Evolutionary conservation across 148 eudicot genomes (phyloP).

Genomic region (Vaccinium macrocarpon): DNA sequence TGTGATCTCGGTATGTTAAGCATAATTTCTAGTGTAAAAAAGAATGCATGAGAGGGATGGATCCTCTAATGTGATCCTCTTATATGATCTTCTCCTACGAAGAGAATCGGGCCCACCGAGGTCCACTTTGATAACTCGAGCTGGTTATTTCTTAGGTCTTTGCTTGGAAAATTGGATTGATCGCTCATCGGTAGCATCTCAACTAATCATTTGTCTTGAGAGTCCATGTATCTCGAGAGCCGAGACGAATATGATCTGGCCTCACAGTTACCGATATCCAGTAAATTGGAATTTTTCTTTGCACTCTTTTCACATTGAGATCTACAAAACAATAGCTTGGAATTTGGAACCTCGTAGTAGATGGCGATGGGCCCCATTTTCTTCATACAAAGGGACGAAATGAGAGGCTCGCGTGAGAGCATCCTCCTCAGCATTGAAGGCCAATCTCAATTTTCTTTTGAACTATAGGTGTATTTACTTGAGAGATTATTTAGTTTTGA

Average conservation of each 20-base stretch:
- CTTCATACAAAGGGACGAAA: neutral
- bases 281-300: neutral
- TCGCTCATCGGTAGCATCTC: neutral
- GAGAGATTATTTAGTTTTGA: neutral
- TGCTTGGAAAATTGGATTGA: neutral
- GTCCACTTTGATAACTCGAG: neutral
- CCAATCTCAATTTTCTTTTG: neutral
- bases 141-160: neutral
- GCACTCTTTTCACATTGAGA: neutral
- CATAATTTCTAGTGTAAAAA: neutral
- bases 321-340: neutral
- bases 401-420: neutral
- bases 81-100: neutral
- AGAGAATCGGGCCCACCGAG: neutral
- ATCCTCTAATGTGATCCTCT: neutral
- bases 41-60: neutral
- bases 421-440: neutral
- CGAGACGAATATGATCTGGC: neutral
- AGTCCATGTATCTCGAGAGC: neutral
- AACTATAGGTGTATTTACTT: neutral
- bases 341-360: neutral
- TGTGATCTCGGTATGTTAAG: slow-evolving; percentile 9
- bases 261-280: neutral
- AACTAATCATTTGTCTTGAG: neutral
- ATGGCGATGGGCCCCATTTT: neutral